These are phyloP conservation scores for Lycium barbarum DNA, from an alignment of 257 asterid genomes.

Conservation along the genomic window DNA sequence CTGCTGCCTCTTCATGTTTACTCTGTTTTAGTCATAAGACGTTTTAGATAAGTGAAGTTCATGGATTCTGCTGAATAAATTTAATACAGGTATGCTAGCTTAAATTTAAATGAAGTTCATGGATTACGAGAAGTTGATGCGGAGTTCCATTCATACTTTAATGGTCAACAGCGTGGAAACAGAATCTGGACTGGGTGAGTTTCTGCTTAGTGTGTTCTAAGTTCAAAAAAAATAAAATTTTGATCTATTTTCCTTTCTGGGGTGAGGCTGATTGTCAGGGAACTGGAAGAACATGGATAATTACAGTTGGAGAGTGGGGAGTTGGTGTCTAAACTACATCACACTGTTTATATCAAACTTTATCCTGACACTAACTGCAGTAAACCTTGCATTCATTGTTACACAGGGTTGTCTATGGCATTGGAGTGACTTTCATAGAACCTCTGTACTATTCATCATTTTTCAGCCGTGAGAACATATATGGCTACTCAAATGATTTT, in stretches of 20 bases:
- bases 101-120: conserved; percentile 65
- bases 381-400: conserved; percentile 36
- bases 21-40: background rate
- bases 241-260: conserved; percentile 8
- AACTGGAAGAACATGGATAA: background rate
- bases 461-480: conserved; percentile 65
- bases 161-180: conserved; percentile 73
- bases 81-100: conserved; percentile 63
- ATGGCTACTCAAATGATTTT: conserved; percentile 75
- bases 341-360: background rate
- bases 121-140: conserved; percentile 70
- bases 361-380: conserved; percentile 25
- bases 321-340: background rate
- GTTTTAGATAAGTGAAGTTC: background rate
- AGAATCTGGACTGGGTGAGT: conserved; percentile 92
- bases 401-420: conserved; percentile 77
- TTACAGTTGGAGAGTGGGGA: background rate
- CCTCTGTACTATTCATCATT: conserved; percentile 74
- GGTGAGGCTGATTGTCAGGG: background rate
- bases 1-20: conserved; percentile 15
- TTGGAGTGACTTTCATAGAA: conserved; percentile 81
- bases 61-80: conserved; percentile 30
- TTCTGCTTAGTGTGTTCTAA: background rate
- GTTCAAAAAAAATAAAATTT: background rate
- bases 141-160: conserved; percentile 73